phyloP scores from a whole-genome alignment of 2,329 filamentous ascomycete genomes.

The Penicillium sp. region DNA sequence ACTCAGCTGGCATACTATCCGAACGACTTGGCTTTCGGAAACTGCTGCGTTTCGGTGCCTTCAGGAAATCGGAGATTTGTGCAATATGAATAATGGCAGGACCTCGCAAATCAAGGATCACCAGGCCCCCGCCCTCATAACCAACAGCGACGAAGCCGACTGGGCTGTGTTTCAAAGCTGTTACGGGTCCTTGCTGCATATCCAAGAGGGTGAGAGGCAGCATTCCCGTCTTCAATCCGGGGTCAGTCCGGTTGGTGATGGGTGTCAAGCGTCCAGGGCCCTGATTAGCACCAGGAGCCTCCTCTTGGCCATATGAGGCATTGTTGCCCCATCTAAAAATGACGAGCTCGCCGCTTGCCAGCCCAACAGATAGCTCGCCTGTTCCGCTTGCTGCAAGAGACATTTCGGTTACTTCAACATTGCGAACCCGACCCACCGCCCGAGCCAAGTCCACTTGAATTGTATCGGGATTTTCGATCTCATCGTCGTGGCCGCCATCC shows the following conservation, averaged over 20 bases:
- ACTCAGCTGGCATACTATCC: slow-evolving; percentile 61
- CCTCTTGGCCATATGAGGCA: slow-evolving; percentile 66
- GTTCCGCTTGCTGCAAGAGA: slow-evolving; percentile 72
- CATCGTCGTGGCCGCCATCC: slow-evolving; percentile 89
- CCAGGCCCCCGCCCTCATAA: slow-evolving; percentile 77
- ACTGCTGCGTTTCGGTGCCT: slow-evolving; percentile 72
- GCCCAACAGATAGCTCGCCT: slow-evolving; percentile 81
- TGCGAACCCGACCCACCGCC: slow-evolving; percentile 74
- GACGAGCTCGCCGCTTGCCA: slow-evolving; percentile 78
- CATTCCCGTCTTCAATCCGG: slow-evolving; percentile 72
- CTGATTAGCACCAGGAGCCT: slow-evolving; percentile 53
- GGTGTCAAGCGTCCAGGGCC: slow-evolving; percentile 72
- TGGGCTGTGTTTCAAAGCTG: slow-evolving; percentile 79
- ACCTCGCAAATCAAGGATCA: slow-evolving; percentile 82
- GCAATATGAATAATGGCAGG: slow-evolving; percentile 79
- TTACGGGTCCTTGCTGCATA: slow-evolving; percentile 79
- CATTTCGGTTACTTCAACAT: slow-evolving; percentile 75
- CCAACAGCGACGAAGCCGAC: slow-evolving; percentile 88
- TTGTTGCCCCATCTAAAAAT: slow-evolving; percentile 90
- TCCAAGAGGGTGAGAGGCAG: slow-evolving; percentile 79
- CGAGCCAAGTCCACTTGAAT: slow-evolving; percentile 85
- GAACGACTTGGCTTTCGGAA: slow-evolving; percentile 60
- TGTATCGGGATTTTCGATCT: slow-evolving; percentile 81
- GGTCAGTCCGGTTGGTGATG: slow-evolving; percentile 72
- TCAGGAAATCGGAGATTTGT: slow-evolving; percentile 70